A percentile compares a stretch with the other conserved stretches of the same genome.
phyloP scores from a whole-genome alignment of 2,329 filamentous ascomycete genomes.

The Raffaelea albimanens region DNA sequence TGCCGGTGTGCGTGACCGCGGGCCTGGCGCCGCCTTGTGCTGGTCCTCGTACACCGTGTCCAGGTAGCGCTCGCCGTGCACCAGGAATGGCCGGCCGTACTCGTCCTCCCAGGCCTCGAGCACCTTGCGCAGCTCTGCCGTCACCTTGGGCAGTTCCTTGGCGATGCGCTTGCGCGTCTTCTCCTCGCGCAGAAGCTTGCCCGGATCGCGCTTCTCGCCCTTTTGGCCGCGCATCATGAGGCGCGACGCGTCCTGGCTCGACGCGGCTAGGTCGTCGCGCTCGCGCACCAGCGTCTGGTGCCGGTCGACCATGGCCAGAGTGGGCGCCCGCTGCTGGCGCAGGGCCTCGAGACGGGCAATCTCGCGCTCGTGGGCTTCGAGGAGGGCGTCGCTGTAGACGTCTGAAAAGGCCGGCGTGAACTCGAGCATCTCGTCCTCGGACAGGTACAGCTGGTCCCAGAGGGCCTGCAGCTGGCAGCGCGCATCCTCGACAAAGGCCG shows the following conservation, averaged over 20 bases:
- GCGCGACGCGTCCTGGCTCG: conserved; percentile 89
- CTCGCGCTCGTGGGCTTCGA: conserved; percentile 91
- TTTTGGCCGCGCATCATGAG: conserved; percentile 86
- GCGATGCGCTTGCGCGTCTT: conserved; percentile 97
- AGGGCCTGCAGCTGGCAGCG: conserved; percentile 84
- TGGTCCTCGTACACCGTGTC: conserved; percentile 63
- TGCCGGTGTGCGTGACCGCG: conserved; percentile 64
- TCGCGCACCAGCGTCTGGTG: conserved; percentile 78
- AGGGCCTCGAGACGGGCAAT: conserved; percentile 73
- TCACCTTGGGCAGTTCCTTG: conserved; percentile 89
- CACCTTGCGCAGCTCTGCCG: conserved; percentile 70
- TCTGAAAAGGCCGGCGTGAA: conserved; percentile 96
- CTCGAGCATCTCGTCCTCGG: conserved; percentile 96
- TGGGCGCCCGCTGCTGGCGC: conserved; percentile 79
- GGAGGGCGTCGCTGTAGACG: conserved; percentile 89
- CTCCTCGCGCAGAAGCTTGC: conserved; percentile 86
- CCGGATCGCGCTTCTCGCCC: conserved; percentile 88
- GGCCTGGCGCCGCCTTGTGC: conserved; percentile 32
- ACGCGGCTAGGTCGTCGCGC: conserved; percentile 76
- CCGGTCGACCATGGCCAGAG: conserved; percentile 70
- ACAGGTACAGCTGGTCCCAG: conserved; percentile 91
- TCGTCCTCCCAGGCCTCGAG: conserved; percentile 88
- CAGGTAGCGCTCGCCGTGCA: conserved; percentile 85
- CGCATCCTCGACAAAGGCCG: conserved; percentile 92
- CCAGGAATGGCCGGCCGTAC: conserved; percentile 84